Conservation (phyloP, 148 eudicot species). For the Drosera capensis region DNA sequence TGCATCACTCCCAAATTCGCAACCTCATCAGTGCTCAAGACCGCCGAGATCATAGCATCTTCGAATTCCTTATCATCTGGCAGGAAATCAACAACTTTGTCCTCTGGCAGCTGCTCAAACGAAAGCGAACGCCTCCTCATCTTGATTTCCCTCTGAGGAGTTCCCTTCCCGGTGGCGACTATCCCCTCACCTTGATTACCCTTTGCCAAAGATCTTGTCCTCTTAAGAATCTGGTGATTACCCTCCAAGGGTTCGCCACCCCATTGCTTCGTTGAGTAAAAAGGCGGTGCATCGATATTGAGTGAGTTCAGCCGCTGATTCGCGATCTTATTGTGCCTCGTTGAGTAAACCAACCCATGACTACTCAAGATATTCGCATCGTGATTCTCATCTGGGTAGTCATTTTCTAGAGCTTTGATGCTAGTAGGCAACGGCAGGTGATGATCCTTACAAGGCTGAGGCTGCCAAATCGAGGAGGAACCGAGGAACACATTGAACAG, state of each 20-base stretch:
- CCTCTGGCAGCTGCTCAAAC: conserved; percentile 22
- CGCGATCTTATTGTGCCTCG: conserved; percentile 5
- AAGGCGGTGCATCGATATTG: conserved; percentile 65
- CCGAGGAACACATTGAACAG: conserved; percentile 68
- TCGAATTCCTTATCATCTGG: conserved; percentile 90
- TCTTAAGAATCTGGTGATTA: conserved; percentile 56
- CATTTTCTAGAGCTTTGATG: conserved; percentile 14
- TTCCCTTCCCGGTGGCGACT: conserved; percentile 1
- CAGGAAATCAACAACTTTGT: conserved; percentile 30
- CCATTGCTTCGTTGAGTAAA: conserved; percentile 27
- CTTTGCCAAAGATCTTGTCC: conserved; percentile 47
- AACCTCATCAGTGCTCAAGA: conserved; percentile 29
- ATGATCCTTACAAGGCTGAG: conserved; percentile 79
- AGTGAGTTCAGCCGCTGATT: conserved; percentile 21
- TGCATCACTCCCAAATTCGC: background rate
- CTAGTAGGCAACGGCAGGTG: conserved; percentile 6
- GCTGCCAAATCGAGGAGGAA: conserved; percentile 88
- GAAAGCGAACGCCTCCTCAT: conserved; percentile 36
- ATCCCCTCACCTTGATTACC: conserved; percentile 11
- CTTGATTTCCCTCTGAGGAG: conserved; percentile 50
- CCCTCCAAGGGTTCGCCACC: conserved; percentile 5
- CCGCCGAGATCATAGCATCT: conserved; percentile 76
- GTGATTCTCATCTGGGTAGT: conserved; percentile 47
- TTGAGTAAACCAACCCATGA: background rate
- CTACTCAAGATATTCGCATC: conserved; percentile 1